A percentile compares a stretch with the other conserved stretches of the same genome.
These are phyloP conservation scores for Cercospora brassicicola DNA, from an alignment of 2,329 filamentous ascomycete genomes.

Conservation along the genomic window DNA sequence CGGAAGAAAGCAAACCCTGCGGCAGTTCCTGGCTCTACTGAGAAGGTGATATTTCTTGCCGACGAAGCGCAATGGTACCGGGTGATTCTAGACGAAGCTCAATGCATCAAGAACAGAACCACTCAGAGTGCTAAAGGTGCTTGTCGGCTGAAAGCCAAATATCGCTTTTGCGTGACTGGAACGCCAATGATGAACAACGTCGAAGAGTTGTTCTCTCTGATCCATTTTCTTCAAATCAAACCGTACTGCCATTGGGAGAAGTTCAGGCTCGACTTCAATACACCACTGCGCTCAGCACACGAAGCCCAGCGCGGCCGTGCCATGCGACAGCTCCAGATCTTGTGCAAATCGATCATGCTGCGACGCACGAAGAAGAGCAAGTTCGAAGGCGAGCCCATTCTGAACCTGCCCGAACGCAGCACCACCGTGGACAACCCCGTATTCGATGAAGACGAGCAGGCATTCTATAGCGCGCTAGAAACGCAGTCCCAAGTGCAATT, in stretches of 20 bases:
- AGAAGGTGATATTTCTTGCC: constrained; percentile 48
- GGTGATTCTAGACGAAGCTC: constrained; percentile 75
- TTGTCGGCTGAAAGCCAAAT: constrained; percentile 57
- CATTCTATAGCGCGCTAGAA: constrained; percentile 68
- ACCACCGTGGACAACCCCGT: constrained; percentile 62
- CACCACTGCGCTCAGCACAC: constrained; percentile 50
- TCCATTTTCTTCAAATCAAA: constrained; percentile 73
- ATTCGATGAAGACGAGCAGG: constrained; percentile 65
- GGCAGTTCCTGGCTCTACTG: constrained; percentile 34
- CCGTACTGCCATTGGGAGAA: constrained; percentile 67
- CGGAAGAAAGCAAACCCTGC: constrained; percentile 50
- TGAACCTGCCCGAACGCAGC: constrained; percentile 64
- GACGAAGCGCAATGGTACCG: constrained; percentile 61
- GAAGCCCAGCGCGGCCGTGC: constrained; percentile 44
- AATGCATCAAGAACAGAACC: constrained; percentile 74
- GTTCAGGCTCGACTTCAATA: constrained; percentile 62
- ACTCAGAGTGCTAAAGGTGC: constrained; percentile 64
- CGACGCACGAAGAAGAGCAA: constrained; percentile 77
- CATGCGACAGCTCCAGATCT: constrained; percentile 69
- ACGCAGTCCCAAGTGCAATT: constrained; percentile 66
- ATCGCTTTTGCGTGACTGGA: constrained; percentile 74
- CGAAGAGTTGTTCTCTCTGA: constrained; percentile 72
- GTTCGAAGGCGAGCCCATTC: constrained; percentile 76
- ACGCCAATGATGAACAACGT: constrained; percentile 89
- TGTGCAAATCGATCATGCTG: constrained; percentile 78